Conservation (phyloP, 1,139 yeast genomes). For the Pichia sp. region DNA sequence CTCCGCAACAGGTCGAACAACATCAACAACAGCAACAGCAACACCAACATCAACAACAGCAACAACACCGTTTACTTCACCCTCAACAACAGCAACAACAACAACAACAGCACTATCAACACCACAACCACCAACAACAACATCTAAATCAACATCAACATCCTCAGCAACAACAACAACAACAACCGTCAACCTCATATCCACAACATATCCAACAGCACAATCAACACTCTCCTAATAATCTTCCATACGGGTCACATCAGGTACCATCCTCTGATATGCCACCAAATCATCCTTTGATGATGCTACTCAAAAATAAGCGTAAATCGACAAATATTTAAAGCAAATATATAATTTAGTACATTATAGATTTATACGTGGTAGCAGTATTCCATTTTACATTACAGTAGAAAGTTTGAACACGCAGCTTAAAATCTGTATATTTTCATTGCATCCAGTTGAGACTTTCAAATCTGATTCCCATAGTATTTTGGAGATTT, state of each 20-base stretch:
- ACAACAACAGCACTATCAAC: background rate
- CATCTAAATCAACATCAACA: slow-evolving; percentile 2
- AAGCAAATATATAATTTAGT: background rate
- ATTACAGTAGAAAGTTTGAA: slow-evolving; percentile 44
- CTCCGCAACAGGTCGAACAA: background rate
- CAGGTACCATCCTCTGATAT: background rate
- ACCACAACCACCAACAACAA: slow-evolving; percentile 3
- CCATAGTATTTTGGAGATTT: slow-evolving; percentile 56
- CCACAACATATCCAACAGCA: background rate
- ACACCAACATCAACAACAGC: background rate
- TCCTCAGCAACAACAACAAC: slow-evolving; percentile 3
- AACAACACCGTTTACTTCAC: background rate
- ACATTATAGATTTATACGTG: background rate
- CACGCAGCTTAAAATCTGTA: slow-evolving; percentile 68
- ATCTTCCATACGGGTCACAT: background rate
- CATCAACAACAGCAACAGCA: background rate
- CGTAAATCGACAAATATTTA: slow-evolving; percentile 4
- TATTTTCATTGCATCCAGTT: slow-evolving; percentile 87
- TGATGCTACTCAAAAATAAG: slow-evolving; percentile 10
- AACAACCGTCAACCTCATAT: slow-evolving; percentile 1
- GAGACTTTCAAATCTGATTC: slow-evolving; percentile 68
- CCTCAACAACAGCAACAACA: background rate
- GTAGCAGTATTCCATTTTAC: slow-evolving; percentile 11
- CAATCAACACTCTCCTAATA: background rate
- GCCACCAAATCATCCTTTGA: slow-evolving; percentile 9